Evolutionary conservation across 2,329 filamentous ascomycete species (phyloP).

Genomic region (Botrytis deweyae): DNA sequence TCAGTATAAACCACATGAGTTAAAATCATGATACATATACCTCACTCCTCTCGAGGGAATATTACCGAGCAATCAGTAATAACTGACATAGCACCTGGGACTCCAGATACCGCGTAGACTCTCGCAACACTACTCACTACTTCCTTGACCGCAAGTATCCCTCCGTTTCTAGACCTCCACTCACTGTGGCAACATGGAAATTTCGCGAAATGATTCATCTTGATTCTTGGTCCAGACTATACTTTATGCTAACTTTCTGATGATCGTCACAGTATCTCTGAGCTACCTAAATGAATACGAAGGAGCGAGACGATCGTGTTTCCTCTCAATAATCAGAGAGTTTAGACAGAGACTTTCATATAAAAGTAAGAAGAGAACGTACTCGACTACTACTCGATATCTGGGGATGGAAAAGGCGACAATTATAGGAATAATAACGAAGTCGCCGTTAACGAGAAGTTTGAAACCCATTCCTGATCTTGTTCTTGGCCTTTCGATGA

Average conservation of each 20-base stretch:
- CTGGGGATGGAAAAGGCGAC: not conserved
- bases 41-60: not conserved
- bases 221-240: no score
- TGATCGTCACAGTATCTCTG: not conserved
- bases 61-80: not conserved
- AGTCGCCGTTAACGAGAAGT: not conserved
- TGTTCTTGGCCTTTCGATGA: accelerated
- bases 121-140: not conserved
- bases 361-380: not conserved
- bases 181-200: not conserved
- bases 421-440: accelerated
- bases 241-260: not conserved
- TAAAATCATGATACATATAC: not conserved
- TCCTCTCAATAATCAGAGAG: not conserved
- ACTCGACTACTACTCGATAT: not conserved
- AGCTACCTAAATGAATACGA: not conserved
- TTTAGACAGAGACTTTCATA: accelerated
- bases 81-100: accelerated
- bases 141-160: not conserved
- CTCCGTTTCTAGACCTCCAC: not conserved
- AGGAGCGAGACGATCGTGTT: not conserved
- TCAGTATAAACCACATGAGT: not conserved
- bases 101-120: not conserved
- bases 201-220: not conserved
- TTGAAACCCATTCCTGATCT: not conserved